These are phyloP conservation scores for Tardiomyces blankii DNA, from an alignment of 1,139 yeast genomes.

Conservation along the genomic window DNA sequence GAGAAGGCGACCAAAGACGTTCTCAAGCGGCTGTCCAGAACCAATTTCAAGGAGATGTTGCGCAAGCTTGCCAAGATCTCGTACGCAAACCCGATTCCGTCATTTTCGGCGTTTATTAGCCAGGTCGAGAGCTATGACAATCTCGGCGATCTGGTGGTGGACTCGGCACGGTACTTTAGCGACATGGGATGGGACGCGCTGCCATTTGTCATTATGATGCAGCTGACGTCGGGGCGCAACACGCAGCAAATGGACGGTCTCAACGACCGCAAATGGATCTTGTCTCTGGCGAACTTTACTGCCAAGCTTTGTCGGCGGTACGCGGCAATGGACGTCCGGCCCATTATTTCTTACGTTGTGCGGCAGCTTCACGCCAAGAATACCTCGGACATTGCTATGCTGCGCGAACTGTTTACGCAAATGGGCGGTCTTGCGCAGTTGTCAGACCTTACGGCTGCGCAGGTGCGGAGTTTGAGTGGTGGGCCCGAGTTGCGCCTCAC, in stretches of 20 bases:
- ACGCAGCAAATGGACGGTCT: conserved; percentile 71
- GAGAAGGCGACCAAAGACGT: conserved; percentile 77
- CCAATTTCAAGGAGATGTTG: conserved; percentile 69
- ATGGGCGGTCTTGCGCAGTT: conserved; percentile 79
- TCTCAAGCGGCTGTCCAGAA: conserved; percentile 77
- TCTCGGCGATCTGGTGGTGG: conserved; percentile 65
- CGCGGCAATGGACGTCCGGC: conserved; percentile 23
- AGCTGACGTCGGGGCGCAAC: conserved; percentile 60
- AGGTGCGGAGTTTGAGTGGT: conserved; percentile 57
- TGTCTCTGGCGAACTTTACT: conserved; percentile 30
- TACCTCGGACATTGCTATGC: conserved; percentile 51
- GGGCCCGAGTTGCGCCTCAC: conserved; percentile 46
- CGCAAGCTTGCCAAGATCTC: conserved; percentile 68
- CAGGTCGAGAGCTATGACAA: conserved; percentile 87
- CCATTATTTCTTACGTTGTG: conserved; percentile 45
- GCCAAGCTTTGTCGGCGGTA: conserved; percentile 27
- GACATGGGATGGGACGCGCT: conserved; percentile 79
- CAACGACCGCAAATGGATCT: conserved; percentile 78
- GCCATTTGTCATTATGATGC: conserved; percentile 59
- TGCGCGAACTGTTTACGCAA: conserved; percentile 55
- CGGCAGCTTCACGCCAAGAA: conserved; percentile 57
- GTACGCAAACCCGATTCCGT: conserved; percentile 72
- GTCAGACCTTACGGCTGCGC: conserved; percentile 52
- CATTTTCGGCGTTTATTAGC: conserved; percentile 34
- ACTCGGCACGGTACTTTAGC: conserved; percentile 70